phyloP scores from a whole-genome alignment of 768 basidiomycete genomes.

The Termitomyces sp. region DNA sequence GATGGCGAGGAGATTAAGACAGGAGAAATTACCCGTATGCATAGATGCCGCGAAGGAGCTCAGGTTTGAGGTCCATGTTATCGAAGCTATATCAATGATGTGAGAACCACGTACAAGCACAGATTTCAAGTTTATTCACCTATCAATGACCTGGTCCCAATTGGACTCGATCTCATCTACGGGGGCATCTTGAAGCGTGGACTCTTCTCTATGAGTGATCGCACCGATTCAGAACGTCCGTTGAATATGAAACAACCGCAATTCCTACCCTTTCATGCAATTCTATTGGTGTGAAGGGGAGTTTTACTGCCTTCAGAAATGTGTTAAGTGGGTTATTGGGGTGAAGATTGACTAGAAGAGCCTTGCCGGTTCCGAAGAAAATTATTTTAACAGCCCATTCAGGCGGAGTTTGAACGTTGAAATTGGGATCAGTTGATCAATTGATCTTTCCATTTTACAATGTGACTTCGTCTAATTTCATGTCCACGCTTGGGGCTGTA shows the following conservation, averaged over 20 bases:
- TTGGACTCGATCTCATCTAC: constrained; percentile 96
- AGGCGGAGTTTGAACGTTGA: constrained; percentile 16
- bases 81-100: constrained; percentile 67
- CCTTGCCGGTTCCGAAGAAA: constrained; percentile 9
- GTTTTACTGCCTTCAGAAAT: constrained; percentile 24
- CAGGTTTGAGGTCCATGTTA: constrained; percentile 97
- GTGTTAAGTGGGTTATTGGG: constrained; percentile 16
- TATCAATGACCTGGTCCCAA: constrained; percentile 97
- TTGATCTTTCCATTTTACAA: background rate
- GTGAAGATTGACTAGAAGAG: constrained; percentile 8
- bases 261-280: constrained; percentile 23
- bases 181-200: constrained; percentile 71
- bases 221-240: background rate
- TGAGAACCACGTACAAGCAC: background rate
- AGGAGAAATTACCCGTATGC: constrained; percentile 79
- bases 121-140: constrained; percentile 50
- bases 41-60: constrained; percentile 97
- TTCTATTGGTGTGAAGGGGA: constrained; percentile 23
- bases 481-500: too few relatives aligned
- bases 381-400: constrained; percentile 12
- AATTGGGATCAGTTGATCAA: background rate
- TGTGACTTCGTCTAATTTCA: too few relatives aligned
- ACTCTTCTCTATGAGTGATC: constrained; percentile 50
- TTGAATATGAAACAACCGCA: background rate
- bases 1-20: background rate